These are phyloP conservation scores for Dictyostelium brefeldianum DNA, from an alignment of 78 protist genomes.

Conservation along the genomic window DNA sequence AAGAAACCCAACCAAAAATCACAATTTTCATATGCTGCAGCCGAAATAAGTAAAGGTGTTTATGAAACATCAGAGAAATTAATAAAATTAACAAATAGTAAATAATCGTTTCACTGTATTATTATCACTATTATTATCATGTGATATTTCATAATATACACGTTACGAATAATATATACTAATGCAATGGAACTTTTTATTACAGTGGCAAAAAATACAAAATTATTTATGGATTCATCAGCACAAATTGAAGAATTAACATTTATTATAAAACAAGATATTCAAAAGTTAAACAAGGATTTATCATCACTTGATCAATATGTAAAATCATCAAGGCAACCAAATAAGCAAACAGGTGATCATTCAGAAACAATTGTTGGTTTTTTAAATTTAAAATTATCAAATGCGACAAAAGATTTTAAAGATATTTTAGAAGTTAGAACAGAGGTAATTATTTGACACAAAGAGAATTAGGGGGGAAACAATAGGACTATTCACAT, in stretches of 20 bases:
- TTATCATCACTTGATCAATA: conserved; percentile 16
- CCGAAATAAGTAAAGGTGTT: conserved; percentile 69
- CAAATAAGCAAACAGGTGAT: conserved; percentile 72
- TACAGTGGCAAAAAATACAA: conserved; percentile 71
- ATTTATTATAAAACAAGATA: conserved; percentile 76
- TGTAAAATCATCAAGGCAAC: conserved; percentile 55
- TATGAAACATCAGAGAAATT: conserved; percentile 70
- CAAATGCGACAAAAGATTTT: conserved; percentile 66
- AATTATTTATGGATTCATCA: conserved; percentile 66
- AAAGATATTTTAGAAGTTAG: conserved; percentile 82
- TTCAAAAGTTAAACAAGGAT: conserved; percentile 59
- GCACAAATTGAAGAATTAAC: conserved; percentile 72
- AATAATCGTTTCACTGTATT: background rate
- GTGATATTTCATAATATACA: background rate
- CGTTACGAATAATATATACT: background rate
- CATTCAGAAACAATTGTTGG: conserved; percentile 80
- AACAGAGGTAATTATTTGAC: conserved; percentile 84
- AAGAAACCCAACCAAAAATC: conserved; percentile 17
- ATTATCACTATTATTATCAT: background rate
- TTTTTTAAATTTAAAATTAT: conserved; percentile 61
- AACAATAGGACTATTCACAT: too few species aligned
- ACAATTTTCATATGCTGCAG: conserved; percentile 62
- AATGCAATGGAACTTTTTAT: background rate
- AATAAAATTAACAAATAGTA: conserved; percentile 68
- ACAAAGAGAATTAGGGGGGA: too few species aligned